Evolutionary conservation across 208 protist species (phyloP).

Genomic region (Acanthamoeba divionensis): DNA sequence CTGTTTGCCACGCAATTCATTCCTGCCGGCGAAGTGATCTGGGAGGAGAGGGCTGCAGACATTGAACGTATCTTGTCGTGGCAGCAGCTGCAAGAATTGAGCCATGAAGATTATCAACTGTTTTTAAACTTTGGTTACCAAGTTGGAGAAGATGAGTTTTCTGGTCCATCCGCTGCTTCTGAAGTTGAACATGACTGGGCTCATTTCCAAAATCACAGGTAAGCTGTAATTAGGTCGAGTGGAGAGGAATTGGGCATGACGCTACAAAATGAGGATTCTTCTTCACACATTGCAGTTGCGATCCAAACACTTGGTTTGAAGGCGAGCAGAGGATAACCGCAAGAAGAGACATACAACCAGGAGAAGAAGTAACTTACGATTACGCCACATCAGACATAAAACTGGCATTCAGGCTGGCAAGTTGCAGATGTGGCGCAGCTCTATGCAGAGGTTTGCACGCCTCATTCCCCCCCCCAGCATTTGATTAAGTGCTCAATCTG

Average conservation of each 20-base stretch:
- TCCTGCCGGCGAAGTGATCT: conserved; percentile 13
- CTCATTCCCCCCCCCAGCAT: background rate
- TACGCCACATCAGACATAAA: conserved; percentile 21
- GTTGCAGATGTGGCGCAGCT: background rate
- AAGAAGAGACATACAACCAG: conserved; percentile 30
- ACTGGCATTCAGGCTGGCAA: background rate
- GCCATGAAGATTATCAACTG: background rate
- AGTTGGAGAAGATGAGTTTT: background rate
- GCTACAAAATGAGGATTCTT: too few relatives aligned
- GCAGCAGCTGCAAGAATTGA: background rate
- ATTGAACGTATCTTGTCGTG: background rate
- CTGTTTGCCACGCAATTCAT: conserved; percentile 13
- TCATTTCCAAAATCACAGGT: conserved; percentile 49
- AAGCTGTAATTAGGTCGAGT: too few relatives aligned
- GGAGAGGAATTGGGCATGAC: too few relatives aligned
- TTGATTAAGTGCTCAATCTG: background rate
- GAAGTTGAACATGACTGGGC: conserved; percentile 21
- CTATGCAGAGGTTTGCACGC: background rate
- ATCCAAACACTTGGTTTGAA: conserved; percentile 46
- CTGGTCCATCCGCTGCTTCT: background rate
- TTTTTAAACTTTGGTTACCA: conserved; percentile 38
- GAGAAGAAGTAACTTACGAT: conserved; percentile 33
- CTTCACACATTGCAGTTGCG: background rate
- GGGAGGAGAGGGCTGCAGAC: conserved; percentile 21
- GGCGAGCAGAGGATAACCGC: conserved; percentile 20